These are phyloP conservation scores for Penicillium vulpinum DNA, from an alignment of 2,329 filamentous ascomycete species.

Conservation along the genomic window DNA sequence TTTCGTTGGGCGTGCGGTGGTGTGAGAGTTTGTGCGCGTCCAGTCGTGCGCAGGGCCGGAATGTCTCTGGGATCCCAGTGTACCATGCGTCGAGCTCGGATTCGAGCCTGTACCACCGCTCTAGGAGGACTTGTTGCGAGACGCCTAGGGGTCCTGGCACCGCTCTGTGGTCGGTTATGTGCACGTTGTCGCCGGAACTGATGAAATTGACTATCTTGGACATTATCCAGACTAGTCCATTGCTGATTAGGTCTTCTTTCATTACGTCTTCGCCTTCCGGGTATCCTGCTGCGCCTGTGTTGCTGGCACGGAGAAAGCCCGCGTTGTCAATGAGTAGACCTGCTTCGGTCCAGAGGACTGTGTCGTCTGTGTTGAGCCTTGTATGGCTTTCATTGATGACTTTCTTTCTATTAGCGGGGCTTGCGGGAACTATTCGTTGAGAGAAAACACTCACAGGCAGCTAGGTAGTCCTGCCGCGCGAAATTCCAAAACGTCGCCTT, in stretches of 20 bases:
- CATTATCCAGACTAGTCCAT: slow-evolving; percentile 65
- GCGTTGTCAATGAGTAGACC: slow-evolving; percentile 59
- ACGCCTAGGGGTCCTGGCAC: slow-evolving; percentile 34
- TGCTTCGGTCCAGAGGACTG: slow-evolving; percentile 64
- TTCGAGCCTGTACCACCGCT: slow-evolving; percentile 54
- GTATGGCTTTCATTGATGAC: slow-evolving; percentile 61
- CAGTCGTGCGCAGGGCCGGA: slow-evolving; percentile 57
- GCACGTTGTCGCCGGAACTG: slow-evolving; percentile 56
- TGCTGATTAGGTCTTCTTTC: slow-evolving; percentile 64
- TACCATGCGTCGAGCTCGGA: slow-evolving; percentile 61
- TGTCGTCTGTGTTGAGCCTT: slow-evolving; percentile 61
- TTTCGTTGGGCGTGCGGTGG: slow-evolving; percentile 26
- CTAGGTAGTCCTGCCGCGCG: slow-evolving; percentile 64
- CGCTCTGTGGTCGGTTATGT: slow-evolving; percentile 26
- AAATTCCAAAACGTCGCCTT: slow-evolving; percentile 68
- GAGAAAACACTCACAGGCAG: slow-evolving; percentile 53
- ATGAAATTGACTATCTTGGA: slow-evolving; percentile 68
- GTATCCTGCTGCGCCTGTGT: slow-evolving; percentile 32
- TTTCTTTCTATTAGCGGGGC: slow-evolving; percentile 17
- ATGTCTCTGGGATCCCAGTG: slow-evolving; percentile 59
- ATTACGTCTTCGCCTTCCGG: slow-evolving; percentile 48
- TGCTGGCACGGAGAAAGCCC: slow-evolving; percentile 52
- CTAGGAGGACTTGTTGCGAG: slow-evolving; percentile 44
- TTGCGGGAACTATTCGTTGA: neutral
- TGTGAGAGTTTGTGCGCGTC: slow-evolving; percentile 35